Conservation (phyloP, 306 rosid genomes). For the Vigna hirtella region DNA sequence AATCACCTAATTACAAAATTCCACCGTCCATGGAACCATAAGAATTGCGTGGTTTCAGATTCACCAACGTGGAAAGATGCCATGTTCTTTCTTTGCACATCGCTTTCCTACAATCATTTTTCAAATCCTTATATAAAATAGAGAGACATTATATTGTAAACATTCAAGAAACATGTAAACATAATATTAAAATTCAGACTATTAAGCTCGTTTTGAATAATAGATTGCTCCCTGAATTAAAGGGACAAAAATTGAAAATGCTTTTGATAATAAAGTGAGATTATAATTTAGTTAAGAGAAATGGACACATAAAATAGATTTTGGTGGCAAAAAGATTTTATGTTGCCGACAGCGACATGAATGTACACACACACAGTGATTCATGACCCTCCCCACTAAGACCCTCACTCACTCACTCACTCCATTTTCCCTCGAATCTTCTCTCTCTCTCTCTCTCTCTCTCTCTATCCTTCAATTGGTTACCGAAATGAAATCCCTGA, state of each 20-base stretch:
- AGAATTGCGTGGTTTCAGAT: constrained; percentile 35
- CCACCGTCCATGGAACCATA: neutral
- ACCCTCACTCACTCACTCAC: neutral
- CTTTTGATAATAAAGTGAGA: neutral
- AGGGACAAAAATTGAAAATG: neutral
- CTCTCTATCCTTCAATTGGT: constrained; percentile 7
- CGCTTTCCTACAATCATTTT: neutral
- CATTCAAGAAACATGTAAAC: neutral
- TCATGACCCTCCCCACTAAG: neutral
- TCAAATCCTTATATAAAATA: neutral
- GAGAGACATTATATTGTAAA: neutral
- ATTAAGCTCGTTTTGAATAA: neutral
- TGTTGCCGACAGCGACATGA: constrained; percentile 41
- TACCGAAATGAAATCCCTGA: neutral
- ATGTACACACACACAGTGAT: neutral
- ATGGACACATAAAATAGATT: neutral
- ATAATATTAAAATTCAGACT: no score
- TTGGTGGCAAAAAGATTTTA: constrained; percentile 40
- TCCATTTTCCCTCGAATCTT: neutral
- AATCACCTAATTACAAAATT: constrained; percentile 2
- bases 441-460: constrained; percentile 11
- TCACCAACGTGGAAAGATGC: constrained; percentile 41
- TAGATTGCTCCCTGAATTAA: neutral
- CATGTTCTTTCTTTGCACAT: neutral
- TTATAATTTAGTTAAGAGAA: neutral